Evolutionary conservation across 176 grass and related monocot species (phyloP), one percentile per base, ranked within the genome.

Genomic region (Olyra latifolia): DNA sequence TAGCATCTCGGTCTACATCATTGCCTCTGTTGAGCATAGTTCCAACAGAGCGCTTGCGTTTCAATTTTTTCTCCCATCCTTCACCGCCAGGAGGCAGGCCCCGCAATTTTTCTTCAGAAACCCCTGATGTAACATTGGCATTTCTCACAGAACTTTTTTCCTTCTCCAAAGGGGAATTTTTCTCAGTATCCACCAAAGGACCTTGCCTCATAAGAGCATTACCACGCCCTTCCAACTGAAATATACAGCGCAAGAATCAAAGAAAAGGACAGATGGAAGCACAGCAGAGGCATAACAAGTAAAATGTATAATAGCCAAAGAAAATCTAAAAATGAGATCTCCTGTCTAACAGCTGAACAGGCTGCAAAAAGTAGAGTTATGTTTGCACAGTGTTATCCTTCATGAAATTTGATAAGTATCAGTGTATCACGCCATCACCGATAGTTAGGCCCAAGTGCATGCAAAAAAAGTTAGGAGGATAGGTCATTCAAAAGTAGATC

Each of bases 11-110:
- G 65, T 90, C 89, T 28, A 81, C 59, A 56, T 94, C 89, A 19
- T 56, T 91, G 60, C 56, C 66, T 77, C 92, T 88, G 81, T 82
- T 91, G 67, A 87, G 75, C 87, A 93, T 87, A 66, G 87, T 89
- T n/a, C 92, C 89, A 71, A 91, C 83, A 84, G 89, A 94, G 48
- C 89, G 88, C 71, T 79, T 91, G 8, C 92, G 75, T 84, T 89
- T 91, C 80, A 91, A 17, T 62, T 89, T 94, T 20, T 91, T 94
- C 89, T 89, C 92, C 92, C 86, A 91, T 35, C 80, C 92, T 22
- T 94, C 92, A 71, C 89, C 66, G 0, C 83, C 89, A 57, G 92
- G 86, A 79, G 92, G 64, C 39, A 94, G 80, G 44, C 64, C 86
- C 66, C 80, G 80, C 32, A 88, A 71, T 82, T 94, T 94, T 20